Evolutionary conservation across 1,139 yeast genomes (phyloP).

Genomic region (Candida buenavistaensis): DNA sequence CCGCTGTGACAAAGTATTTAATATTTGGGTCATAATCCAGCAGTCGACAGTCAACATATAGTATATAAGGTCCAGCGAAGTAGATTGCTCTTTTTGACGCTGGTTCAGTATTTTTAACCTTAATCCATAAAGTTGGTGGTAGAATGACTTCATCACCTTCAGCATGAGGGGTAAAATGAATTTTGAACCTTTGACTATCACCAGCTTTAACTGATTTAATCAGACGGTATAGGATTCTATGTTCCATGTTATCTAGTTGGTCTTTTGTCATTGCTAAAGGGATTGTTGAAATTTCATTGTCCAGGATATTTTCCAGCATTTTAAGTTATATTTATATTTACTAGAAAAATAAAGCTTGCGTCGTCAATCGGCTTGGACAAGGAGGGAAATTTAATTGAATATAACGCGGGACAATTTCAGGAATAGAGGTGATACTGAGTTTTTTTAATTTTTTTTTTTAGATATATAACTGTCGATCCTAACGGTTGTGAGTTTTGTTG

Average conservation of each 20-base stretch:
- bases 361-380: no score
- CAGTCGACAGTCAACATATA: slow-evolving; percentile 79
- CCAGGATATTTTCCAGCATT: not conserved
- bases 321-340: not conserved
- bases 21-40: slow-evolving; percentile 59
- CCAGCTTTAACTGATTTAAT: slow-evolving; percentile 38
- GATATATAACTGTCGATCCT: no score
- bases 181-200: slow-evolving; percentile 36
- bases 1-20: slow-evolving; percentile 60
- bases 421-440: no score
- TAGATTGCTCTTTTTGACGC: slow-evolving; percentile 83
- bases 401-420: no score
- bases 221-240: slow-evolving; percentile 33
- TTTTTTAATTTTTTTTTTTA: no score
- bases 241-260: slow-evolving; percentile 16
- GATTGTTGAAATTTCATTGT: slow-evolving; percentile 2
- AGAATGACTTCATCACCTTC: slow-evolving; percentile 19
- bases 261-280: slow-evolving; percentile 15
- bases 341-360: no score
- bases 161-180: slow-evolving; percentile 31
- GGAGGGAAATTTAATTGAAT: no score
- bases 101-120: slow-evolving; percentile 71
- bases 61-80: slow-evolving; percentile 84
- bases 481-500: no score
- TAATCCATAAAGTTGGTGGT: slow-evolving; percentile 51